phyloP scores from a whole-genome alignment of 352 stramenopile genomes.

The Phytopythium oedochilum region DNA sequence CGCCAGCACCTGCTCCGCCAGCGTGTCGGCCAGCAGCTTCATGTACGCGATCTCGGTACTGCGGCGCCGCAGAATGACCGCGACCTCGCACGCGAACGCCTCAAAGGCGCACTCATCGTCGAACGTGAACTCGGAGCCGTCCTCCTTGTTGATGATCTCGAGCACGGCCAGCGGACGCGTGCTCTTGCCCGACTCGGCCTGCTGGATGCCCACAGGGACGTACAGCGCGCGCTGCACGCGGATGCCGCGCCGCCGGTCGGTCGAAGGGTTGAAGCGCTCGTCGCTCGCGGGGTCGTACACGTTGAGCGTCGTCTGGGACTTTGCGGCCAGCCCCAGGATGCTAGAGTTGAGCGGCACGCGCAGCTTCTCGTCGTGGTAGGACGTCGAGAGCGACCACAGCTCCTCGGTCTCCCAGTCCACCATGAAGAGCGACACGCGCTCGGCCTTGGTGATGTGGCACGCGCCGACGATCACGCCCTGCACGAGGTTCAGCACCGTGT shows the following conservation, averaged over 20 bases:
- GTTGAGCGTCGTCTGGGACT: slow-evolving; percentile 62
- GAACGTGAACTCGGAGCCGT: slow-evolving; percentile 64
- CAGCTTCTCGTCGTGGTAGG: slow-evolving; percentile 64
- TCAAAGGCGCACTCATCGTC: slow-evolving; percentile 86
- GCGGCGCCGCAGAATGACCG: slow-evolving; percentile 75
- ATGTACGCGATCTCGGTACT: slow-evolving; percentile 89
- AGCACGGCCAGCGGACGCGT: slow-evolving; percentile 78
- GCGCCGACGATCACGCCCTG: slow-evolving; percentile 77
- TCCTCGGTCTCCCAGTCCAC: slow-evolving; percentile 82
- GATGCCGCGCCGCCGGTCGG: slow-evolving; percentile 58
- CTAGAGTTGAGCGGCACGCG: slow-evolving; percentile 55
- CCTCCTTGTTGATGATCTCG: slow-evolving; percentile 87
- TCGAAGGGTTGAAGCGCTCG: slow-evolving; percentile 41
- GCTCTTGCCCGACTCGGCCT: slow-evolving; percentile 26
- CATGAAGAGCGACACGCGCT: slow-evolving; percentile 76
- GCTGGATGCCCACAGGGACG: slow-evolving; percentile 75
- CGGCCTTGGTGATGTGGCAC: slow-evolving; percentile 78
- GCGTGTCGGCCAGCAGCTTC: slow-evolving; percentile 79
- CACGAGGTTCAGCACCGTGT: slow-evolving; percentile 83
- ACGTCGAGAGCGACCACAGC: slow-evolving; percentile 77
- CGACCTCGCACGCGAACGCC: slow-evolving; percentile 82
- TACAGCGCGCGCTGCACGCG: slow-evolving; percentile 75
- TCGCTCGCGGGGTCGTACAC: slow-evolving; percentile 60
- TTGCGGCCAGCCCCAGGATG: slow-evolving; percentile 56
- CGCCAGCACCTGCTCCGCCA: slow-evolving; percentile 63